These are phyloP conservation scores for Candida parachauliodes DNA, from an alignment of 805 yeast genomes.

Conservation along the genomic window DNA sequence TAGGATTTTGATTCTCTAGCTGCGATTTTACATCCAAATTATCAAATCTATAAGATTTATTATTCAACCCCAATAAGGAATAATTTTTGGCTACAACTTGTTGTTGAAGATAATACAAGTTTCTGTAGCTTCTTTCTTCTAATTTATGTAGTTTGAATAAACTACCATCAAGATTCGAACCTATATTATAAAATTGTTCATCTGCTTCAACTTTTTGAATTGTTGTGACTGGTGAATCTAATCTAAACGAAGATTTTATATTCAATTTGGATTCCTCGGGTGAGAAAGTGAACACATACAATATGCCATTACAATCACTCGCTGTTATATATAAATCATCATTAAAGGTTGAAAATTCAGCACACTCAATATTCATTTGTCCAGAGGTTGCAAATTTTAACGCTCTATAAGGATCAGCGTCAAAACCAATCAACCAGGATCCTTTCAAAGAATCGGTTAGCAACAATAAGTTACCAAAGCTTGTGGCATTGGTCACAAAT, in stretches of 20 bases:
- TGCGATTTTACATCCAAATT: conserved; percentile 30
- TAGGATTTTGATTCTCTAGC: conserved; percentile 50
- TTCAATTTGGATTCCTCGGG: conserved; percentile 84
- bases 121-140: conserved; percentile 69
- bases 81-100: conserved; percentile 76
- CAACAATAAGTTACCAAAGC: conserved; percentile 76
- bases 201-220: conserved; percentile 41
- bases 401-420: conserved; percentile 92
- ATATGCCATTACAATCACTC: conserved; percentile 62
- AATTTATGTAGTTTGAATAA: conserved; percentile 71
- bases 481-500: conserved; percentile 72
- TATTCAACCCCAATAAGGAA: conserved; percentile 78
- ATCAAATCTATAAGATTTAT: conserved; percentile 58
- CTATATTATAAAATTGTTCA: conserved; percentile 50
- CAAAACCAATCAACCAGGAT: conserved; percentile 81
- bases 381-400: conserved; percentile 65
- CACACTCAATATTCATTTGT: conserved; percentile 57
- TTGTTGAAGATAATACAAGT: conserved; percentile 82
- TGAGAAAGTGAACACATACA: conserved; percentile 80
- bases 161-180: conserved; percentile 77
- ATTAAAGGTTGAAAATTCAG: conserved; percentile 74
- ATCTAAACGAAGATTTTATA: conserved; percentile 64
- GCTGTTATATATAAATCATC: conserved; percentile 64
- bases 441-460: conserved; percentile 79
- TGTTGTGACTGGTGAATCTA: conserved; percentile 58